Evolutionary conservation across 805 yeast species (phyloP).

Genomic region (Candida ficus): DNA sequence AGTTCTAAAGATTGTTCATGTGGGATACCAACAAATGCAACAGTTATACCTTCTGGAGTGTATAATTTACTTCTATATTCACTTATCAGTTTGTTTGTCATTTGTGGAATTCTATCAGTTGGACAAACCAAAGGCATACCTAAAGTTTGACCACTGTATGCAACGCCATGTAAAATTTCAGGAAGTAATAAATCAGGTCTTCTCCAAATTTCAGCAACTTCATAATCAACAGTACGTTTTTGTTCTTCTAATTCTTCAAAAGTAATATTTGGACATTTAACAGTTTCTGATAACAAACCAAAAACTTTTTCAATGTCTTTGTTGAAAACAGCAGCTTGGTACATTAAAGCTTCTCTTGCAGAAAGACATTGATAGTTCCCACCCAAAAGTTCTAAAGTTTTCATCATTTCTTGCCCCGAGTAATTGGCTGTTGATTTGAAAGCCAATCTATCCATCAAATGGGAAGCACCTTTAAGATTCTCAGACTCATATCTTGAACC

Average conservation of each 20-base stretch:
- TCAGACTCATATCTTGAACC: slow-evolving; percentile 81
- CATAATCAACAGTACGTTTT: slow-evolving; percentile 68
- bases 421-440: slow-evolving; percentile 63
- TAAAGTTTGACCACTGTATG: slow-evolving; percentile 64
- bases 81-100: slow-evolving; percentile 47
- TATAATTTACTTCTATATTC: slow-evolving; percentile 62
- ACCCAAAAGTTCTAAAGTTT: slow-evolving; percentile 72
- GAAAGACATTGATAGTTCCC: slow-evolving; percentile 94
- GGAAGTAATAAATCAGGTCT: slow-evolving; percentile 86
- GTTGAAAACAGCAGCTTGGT: slow-evolving; percentile 93
- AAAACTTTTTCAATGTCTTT: slow-evolving; percentile 78
- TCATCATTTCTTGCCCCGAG: slow-evolving; percentile 66
- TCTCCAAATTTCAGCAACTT: slow-evolving; percentile 72
- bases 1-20: slow-evolving; percentile 63
- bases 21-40: slow-evolving; percentile 83
- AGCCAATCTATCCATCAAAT: slow-evolving; percentile 80
- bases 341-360: slow-evolving; percentile 85
- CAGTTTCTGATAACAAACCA: slow-evolving; percentile 69
- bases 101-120: slow-evolving; percentile 51
- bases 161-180: slow-evolving; percentile 83
- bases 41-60: slow-evolving; percentile 76
- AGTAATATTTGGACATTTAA: slow-evolving; percentile 61
- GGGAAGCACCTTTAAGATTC: slow-evolving; percentile 66
- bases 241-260: slow-evolving; percentile 72
- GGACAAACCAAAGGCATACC: slow-evolving; percentile 89